Base-by-base conservation (phyloP, 2,329 filamentous ascomycete species). In the Talaromyces sp. region DNA sequence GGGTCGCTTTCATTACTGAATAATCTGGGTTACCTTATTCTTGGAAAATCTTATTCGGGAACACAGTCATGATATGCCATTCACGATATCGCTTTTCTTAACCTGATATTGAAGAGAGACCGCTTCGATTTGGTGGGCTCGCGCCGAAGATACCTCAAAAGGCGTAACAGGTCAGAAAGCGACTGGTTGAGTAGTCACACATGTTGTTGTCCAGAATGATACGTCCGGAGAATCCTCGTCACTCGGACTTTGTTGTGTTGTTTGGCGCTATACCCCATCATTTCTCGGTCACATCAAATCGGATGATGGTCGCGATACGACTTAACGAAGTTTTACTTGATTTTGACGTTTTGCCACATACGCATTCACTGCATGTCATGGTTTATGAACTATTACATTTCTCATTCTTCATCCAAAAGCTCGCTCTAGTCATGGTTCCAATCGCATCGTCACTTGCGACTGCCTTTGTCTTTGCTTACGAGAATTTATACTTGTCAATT, bases 1-100 rank as follows among this genome's bases (percentile, higher is more conserved):
- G 54, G 47, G 49, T 63, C 64, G 38, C 58, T 65, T 65, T 43
- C 53, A 56, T 65, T 58, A 56, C 25, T 45, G 59, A 53, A 65
- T 61, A 51, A 65, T 45, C 19, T 65, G 51, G 43, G 53, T 36
- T 56, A 56, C 15, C 38, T 10, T 56, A 38, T 56, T 56, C 31
- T 25, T 36, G 22, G 25, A 53, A 36, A 54, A 51, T 31, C 31
- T 62, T 60, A 58, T 58, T 61, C 45, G 36, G 47, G 43, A 65
- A 29, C 36, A n/a, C 31, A 45, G 11, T 58, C 64, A 59, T 66
- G 53, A 58, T 27, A 59, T 62, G 31, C 36, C 59, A 58, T 58
- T 31, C 59, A 58, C 43, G 53, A 65, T 36, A 40, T 58, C 53
- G 34, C 38, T 66, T 63, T 66, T 34, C 54, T 59, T 66, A 53